Evolutionary conservation across 2,329 filamentous ascomycete species (phyloP).

Genomic region (Cryphonectria nitschkei): DNA sequence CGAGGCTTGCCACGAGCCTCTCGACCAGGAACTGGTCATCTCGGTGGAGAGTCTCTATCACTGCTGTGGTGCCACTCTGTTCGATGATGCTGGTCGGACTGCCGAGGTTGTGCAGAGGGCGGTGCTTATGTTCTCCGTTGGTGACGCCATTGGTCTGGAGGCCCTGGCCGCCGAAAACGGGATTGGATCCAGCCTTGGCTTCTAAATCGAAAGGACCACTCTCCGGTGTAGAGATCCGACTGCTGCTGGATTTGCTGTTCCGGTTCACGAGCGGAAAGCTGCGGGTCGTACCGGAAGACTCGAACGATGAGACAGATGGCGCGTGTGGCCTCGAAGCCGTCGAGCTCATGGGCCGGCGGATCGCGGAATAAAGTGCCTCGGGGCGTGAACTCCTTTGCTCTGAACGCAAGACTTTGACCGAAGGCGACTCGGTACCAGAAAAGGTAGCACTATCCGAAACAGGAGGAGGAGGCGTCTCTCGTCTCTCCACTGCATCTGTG

Average conservation of each 20-base stretch:
- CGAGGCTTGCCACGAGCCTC: conserved; percentile 61
- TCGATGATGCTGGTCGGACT: conserved; percentile 28
- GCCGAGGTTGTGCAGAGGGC: conserved; percentile 28
- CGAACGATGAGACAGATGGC: conserved; percentile 60
- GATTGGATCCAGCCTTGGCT: conserved; percentile 50
- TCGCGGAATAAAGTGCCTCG: conserved; percentile 39
- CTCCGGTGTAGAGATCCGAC: conserved; percentile 50
- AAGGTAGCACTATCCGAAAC: conserved; percentile 36
- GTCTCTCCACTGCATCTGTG: conserved; percentile 25
- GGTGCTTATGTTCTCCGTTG: conserved; percentile 26
- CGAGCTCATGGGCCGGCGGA: conserved; percentile 49
- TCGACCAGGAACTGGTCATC: conserved; percentile 66
- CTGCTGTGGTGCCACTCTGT: conserved; percentile 37
- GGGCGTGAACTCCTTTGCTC: conserved; percentile 32
- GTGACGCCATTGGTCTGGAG: conserved; percentile 35
- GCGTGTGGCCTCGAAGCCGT: conserved; percentile 50
- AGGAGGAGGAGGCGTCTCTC: conserved; percentile 40
- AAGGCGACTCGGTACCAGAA: conserved; percentile 16
- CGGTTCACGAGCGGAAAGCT: conserved; percentile 66
- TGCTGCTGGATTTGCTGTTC: conserved; percentile 43
- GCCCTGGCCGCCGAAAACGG: conserved; percentile 53
- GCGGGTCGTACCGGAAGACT: conserved; percentile 61
- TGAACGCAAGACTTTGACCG: conserved; percentile 27
- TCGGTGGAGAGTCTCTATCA: conserved; percentile 51
- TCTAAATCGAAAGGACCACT: conserved; percentile 56